Percentiles rank a stretch among this genome's conserved stretches.
Conservation (phyloP, 106 monocot species). For the Dendrobium nobile region DNA sequence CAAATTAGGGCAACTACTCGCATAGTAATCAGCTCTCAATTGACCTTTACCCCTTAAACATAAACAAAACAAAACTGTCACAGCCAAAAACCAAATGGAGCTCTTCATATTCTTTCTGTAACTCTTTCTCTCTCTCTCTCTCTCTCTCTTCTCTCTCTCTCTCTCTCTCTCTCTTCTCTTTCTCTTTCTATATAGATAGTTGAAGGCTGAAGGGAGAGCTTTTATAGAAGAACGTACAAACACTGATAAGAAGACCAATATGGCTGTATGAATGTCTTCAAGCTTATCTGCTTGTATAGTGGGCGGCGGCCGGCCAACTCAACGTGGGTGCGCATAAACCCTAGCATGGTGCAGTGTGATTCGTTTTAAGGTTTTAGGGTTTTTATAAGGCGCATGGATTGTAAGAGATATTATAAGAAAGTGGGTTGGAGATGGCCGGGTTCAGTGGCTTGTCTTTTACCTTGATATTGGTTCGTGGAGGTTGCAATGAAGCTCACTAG, state of each 20-base stretch:
- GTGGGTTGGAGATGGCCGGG: too few species aligned
- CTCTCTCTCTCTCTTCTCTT: not conserved
- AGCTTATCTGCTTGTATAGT: not conserved
- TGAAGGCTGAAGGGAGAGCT: not conserved
- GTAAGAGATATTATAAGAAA: too few species aligned
- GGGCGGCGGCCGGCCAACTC: not conserved
- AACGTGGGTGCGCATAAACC: not conserved
- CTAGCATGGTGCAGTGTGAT: not conserved
- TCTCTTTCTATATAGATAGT: not conserved
- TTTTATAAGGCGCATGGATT: not conserved
- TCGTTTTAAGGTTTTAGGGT: not conserved
- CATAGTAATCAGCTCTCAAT: constrained; percentile 41
- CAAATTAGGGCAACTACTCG: constrained; percentile 40
- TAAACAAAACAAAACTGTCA: not conserved
- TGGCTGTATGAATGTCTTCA: not conserved
- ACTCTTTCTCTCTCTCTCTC: not conserved
- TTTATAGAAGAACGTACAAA: not conserved
- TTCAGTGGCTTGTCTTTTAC: too few species aligned
- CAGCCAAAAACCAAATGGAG: not conserved
- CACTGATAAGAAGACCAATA: too few species aligned
- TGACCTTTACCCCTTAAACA: constrained; percentile 8
- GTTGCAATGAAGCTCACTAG: too few species aligned
- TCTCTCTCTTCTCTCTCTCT: not conserved
- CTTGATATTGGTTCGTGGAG: too few species aligned
- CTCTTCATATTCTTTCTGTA: not conserved